phyloP scores from a whole-genome alignment of 495 filamentous ascomycete genomes.

The Penicillium malachiteum region DNA sequence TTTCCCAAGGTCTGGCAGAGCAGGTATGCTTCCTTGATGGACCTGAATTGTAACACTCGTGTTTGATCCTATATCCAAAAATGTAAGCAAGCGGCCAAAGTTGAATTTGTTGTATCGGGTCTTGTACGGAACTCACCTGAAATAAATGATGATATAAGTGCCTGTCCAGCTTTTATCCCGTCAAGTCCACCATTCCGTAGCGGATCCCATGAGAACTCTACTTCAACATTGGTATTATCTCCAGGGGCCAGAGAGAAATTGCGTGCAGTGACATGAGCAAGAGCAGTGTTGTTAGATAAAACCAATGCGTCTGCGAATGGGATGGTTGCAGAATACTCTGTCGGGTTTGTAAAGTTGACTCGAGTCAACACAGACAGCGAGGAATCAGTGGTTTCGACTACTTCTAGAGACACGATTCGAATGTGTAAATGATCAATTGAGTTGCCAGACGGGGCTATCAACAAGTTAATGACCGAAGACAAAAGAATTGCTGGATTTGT shows the following conservation, averaged over 20 bases:
- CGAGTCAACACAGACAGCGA: conserved; percentile 65
- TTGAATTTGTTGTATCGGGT: neutral
- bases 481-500: conserved; percentile 17
- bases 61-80: conserved; percentile 42
- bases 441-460: conserved; percentile 44
- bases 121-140: conserved; percentile 57
- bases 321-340: conserved; percentile 73
- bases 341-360: conserved; percentile 87
- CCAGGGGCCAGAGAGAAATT: conserved; percentile 63
- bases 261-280: conserved; percentile 69
- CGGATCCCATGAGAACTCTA: conserved; percentile 77
- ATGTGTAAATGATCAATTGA: conserved; percentile 55
- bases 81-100: too few relatives aligned
- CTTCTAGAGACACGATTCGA: conserved; percentile 60
- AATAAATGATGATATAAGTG: conserved; percentile 79
- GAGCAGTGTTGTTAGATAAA: conserved; percentile 65
- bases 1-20: conserved; percentile 67
- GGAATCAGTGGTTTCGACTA: conserved; percentile 66
- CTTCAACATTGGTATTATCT: conserved; percentile 65
- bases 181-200: conserved; percentile 54
- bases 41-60: conserved; percentile 70
- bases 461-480: conserved; percentile 15
- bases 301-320: conserved; percentile 78
- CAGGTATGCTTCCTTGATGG: conserved; percentile 69
- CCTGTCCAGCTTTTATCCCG: conserved; percentile 60